Conservation (phyloP, 495 filamentous ascomycete genomes). For the Xylaria bambusicola region DNA sequence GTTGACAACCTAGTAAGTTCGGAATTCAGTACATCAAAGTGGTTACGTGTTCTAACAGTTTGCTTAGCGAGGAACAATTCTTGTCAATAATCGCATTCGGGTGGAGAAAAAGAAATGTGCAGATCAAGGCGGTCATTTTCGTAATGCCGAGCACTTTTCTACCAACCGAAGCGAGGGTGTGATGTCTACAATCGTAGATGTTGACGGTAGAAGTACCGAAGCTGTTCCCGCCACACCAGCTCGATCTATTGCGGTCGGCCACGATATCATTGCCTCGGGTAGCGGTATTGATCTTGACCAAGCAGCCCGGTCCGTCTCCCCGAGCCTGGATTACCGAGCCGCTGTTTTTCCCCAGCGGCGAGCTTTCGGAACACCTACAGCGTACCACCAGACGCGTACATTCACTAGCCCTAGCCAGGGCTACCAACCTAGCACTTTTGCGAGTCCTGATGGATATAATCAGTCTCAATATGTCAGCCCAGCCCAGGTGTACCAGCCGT, state of each 20-base stretch:
- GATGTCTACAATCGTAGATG: neutral
- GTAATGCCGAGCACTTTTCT: neutral
- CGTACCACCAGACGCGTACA: neutral
- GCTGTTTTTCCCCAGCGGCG: conserved; percentile 5
- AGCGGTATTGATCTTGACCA: conserved; percentile 3
- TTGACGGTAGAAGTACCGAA: neutral
- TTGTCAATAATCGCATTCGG: conserved; percentile 57
- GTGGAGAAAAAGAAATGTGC: conserved; percentile 78
- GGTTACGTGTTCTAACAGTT: neutral
- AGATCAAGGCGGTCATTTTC: conserved; percentile 38
- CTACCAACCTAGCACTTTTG: conserved; percentile 6
- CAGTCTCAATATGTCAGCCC: conserved; percentile 14
- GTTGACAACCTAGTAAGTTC: conserved; percentile 32
- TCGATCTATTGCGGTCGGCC: conserved; percentile 1
- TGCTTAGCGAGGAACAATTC: conserved; percentile 11
- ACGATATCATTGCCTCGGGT: conserved; percentile 2
- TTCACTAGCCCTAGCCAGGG: conserved; percentile 5
- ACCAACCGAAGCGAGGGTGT: neutral
- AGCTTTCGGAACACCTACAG: conserved; percentile 1
- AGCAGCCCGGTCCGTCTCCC: neutral
- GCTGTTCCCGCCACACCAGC: conserved; percentile 9
- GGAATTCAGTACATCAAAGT: neutral
- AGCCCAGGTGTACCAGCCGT: neutral
- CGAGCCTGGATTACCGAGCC: conserved; percentile 1
- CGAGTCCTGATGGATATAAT: conserved; percentile 1